Evolutionary conservation across 306 rosid genomes (phyloP).

Genomic region (Inga leiocalycina): DNA sequence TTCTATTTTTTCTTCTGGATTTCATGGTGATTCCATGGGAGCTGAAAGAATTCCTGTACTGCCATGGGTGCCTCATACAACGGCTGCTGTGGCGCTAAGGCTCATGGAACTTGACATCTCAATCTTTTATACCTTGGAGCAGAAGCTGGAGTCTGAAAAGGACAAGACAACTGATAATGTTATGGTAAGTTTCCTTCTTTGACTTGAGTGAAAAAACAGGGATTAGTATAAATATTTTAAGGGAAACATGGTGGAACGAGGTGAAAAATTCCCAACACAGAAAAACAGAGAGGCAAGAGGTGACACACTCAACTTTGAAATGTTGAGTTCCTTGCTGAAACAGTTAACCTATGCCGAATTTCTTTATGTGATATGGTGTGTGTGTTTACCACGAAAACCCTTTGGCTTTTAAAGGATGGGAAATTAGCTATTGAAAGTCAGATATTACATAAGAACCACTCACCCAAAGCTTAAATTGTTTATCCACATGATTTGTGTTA

Average conservation of each 20-base stretch:
- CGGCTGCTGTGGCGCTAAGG: constrained; percentile 75
- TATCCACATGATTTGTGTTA: not conserved
- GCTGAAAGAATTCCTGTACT: constrained; percentile 49
- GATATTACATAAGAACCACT: not conserved
- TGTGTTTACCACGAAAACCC: not conserved
- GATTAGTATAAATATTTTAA: not conserved
- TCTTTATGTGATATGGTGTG: not conserved
- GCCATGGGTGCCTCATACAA: constrained; percentile 77
- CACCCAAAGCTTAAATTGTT: not conserved
- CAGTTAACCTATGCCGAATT: not conserved
- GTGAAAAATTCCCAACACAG: not conserved
- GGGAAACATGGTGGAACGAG: not conserved
- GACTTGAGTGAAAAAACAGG: constrained; percentile 12
- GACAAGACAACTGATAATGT: constrained; percentile 46
- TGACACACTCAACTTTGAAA: not conserved
- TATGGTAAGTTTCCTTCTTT: constrained; percentile 48
- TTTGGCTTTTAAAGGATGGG: not conserved
- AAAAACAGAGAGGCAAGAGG: not conserved
- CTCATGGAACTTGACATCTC: constrained; percentile 73
- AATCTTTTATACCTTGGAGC: constrained; percentile 50
- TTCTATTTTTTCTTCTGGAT: constrained; percentile 37
- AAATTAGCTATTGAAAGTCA: not conserved
- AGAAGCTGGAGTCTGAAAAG: constrained; percentile 53
- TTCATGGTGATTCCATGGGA: constrained; percentile 28
- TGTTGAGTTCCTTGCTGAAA: not conserved